Percentiles rank a stretch among this genome's conserved stretches.
These are phyloP conservation scores for Metschnikowia santaceciliae DNA, from an alignment of 805 yeast species.

Conservation along the genomic window DNA sequence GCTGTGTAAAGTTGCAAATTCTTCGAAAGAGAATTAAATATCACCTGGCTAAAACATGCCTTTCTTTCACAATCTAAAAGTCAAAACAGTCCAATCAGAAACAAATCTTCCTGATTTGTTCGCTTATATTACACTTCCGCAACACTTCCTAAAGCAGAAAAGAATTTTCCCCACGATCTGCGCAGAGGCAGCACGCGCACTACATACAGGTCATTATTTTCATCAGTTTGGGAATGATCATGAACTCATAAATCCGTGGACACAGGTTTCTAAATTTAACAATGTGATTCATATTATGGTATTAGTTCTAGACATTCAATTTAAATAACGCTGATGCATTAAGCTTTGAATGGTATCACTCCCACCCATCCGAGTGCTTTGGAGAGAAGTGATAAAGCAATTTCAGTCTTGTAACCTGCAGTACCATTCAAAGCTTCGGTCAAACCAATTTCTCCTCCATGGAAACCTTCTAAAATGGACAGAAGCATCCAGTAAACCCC, in stretches of 20 bases:
- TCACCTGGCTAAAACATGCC: background rate
- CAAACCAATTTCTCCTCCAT: constrained; percentile 5
- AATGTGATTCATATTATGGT: no score
- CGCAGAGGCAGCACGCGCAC: background rate
- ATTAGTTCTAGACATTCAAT: no score
- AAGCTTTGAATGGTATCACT: constrained; percentile 1
- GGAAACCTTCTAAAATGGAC: background rate
- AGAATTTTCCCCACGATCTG: background rate
- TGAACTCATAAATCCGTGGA: background rate
- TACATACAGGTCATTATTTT: background rate
- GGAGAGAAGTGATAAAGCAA: background rate
- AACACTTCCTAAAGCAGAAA: background rate
- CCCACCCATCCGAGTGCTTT: constrained; percentile 1
- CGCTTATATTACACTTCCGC: background rate
- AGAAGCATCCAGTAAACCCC: constrained; percentile 4
- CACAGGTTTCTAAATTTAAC: no score
- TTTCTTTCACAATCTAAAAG: background rate
- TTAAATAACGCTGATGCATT: background rate
- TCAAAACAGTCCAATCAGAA: background rate
- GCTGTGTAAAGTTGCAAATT: background rate
- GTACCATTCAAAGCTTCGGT: background rate
- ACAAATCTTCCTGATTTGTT: background rate
- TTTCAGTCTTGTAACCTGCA: background rate
- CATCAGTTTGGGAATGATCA: background rate
- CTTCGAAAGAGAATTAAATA: background rate